phyloP scores from a whole-genome alignment of 75 land plant genomes.

The Cryptomeria japonica region DNA sequence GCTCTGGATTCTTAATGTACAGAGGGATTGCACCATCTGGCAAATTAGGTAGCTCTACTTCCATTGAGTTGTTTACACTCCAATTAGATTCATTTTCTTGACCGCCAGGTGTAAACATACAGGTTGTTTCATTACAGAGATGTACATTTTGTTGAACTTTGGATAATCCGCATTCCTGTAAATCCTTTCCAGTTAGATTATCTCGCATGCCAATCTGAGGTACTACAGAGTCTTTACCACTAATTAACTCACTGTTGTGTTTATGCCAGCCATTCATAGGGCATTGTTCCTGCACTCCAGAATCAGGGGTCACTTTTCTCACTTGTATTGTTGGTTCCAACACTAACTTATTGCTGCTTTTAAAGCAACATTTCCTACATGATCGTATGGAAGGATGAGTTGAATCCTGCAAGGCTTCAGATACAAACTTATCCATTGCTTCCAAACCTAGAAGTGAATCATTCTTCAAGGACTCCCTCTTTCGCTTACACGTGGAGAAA shows the following conservation, averaged over 20 bases:
- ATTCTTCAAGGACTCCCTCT: background rate
- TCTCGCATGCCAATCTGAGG: background rate
- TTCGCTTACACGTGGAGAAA: background rate
- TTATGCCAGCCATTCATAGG: background rate
- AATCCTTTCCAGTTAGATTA: background rate
- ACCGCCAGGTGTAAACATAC: background rate
- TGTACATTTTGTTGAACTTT: background rate
- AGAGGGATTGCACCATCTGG: conserved; percentile 30
- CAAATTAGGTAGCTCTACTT: conserved; percentile 21
- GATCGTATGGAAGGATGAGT: background rate
- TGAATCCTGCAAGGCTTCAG: background rate
- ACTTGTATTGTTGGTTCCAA: background rate
- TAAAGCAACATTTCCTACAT: background rate
- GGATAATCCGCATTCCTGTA: background rate
- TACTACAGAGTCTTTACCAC: background rate
- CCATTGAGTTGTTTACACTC: conserved; percentile 16
- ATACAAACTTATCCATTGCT: background rate
- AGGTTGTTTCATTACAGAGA: background rate
- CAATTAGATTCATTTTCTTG: conserved; percentile 8
- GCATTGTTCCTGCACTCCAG: background rate
- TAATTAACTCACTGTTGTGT: background rate
- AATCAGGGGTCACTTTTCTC: background rate
- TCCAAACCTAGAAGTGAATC: background rate
- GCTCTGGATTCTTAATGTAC: conserved; percentile 1
- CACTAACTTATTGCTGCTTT: background rate